Evolutionary conservation across 257 asterid species (phyloP).

Genomic region (Solanum megistacrolobum): DNA sequence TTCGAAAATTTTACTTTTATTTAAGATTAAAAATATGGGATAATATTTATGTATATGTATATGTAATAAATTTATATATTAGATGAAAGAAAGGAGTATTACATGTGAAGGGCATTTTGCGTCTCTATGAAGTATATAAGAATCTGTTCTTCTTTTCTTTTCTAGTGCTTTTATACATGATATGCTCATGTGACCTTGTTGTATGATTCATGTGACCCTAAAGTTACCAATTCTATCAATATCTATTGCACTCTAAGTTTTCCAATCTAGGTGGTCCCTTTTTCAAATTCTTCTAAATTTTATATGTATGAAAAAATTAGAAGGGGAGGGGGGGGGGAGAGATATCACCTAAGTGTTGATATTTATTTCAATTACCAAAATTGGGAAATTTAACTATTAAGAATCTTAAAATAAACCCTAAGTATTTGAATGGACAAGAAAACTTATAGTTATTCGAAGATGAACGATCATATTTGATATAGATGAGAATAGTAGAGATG

Average conservation of each 20-base stretch:
- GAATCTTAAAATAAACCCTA: not conserved
- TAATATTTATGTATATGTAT: not conserved
- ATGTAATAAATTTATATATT: not conserved
- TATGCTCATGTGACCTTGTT: slow-evolving; percentile 2
- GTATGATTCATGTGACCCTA: slow-evolving; percentile 14
- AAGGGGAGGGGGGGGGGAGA: not conserved
- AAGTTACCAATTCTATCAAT: slow-evolving; percentile 16
- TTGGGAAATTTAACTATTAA: not conserved
- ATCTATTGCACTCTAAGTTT: not conserved
- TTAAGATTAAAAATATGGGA: not conserved
- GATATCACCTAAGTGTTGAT: not conserved
- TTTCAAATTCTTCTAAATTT: not conserved
- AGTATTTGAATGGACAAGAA: not conserved
- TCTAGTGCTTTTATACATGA: not conserved
- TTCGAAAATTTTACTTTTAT: not conserved
- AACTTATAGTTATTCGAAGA: not conserved
- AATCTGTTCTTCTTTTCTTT: not conserved
- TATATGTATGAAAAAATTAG: not conserved
- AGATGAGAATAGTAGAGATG: not conserved
- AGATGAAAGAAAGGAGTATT: not conserved
- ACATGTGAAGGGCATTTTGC: slow-evolving; percentile 22
- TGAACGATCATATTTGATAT: not conserved
- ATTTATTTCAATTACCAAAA: not conserved
- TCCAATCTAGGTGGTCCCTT: not conserved
- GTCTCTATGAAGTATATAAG: slow-evolving; percentile 15